These are phyloP conservation scores for Aphanocladium album DNA, from an alignment of 2,329 filamentous ascomycete species.

Conservation along the genomic window DNA sequence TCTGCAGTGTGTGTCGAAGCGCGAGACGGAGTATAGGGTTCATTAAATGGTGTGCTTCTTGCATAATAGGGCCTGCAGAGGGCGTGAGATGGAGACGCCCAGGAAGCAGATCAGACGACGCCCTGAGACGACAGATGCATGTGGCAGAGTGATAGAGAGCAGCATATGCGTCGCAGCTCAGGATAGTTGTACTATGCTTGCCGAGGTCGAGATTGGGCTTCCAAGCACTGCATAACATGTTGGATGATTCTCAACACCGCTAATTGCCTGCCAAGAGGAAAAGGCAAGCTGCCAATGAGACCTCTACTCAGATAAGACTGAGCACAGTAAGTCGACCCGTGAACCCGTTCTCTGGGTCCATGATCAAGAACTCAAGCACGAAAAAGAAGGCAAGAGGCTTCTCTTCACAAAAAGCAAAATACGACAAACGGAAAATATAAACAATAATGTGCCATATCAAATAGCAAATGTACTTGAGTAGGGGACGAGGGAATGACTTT, in stretches of 20 bases:
- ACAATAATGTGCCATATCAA: background rate
- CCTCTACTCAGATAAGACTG: background rate
- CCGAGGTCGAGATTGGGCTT: no score
- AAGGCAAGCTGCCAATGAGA: background rate
- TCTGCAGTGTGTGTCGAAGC: background rate
- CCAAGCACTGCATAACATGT: background rate
- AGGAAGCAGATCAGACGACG: constrained; percentile 1
- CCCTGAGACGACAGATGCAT: background rate
- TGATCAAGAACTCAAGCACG: background rate
- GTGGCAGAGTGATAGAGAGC: background rate
- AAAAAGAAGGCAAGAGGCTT: background rate
- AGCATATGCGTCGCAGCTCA: background rate
- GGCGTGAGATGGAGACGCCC: background rate
- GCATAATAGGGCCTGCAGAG: background rate
- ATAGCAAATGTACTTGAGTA: background rate
- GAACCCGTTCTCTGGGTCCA: background rate
- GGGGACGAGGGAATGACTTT: background rate
- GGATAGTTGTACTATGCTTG: background rate
- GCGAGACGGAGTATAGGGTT: background rate
- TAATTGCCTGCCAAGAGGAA: background rate
- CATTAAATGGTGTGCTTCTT: background rate
- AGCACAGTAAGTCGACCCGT: background rate
- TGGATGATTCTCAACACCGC: background rate
- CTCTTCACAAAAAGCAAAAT: background rate
- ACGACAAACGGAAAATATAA: background rate